Conservation (phyloP, 805 yeast genomes). For the Starmerella etchellsii region DNA sequence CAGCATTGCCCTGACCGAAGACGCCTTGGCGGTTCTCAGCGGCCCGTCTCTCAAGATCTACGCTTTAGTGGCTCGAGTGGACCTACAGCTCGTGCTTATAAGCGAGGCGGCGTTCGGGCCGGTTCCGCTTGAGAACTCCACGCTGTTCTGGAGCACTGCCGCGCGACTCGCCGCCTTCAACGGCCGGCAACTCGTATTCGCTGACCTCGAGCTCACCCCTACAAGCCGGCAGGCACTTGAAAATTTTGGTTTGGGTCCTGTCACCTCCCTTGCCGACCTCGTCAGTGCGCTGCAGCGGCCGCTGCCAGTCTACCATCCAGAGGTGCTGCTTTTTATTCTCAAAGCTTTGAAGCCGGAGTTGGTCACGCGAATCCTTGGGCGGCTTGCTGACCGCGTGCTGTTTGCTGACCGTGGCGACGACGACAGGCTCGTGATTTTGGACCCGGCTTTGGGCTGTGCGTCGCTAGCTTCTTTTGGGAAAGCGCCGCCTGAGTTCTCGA, state of each 20-base stretch:
- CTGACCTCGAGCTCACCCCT: neutral
- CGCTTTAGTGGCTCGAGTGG: neutral
- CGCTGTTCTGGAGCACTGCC: neutral
- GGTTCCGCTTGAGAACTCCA: neutral
- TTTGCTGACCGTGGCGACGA: slow-evolving; percentile 7
- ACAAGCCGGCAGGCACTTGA: too few species aligned
- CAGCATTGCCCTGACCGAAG: neutral
- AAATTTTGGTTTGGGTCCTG: too few species aligned
- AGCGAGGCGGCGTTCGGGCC: neutral
- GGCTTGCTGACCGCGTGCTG: slow-evolving; percentile 1
- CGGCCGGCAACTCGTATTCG: neutral
- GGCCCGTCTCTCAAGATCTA: too few species aligned
- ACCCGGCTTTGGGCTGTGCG: neutral
- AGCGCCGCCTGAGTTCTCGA: neutral
- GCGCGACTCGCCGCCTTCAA: neutral
- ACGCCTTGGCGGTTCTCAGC: too few species aligned
- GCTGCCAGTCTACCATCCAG: slow-evolving; percentile 83
- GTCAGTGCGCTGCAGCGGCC: slow-evolving; percentile 23
- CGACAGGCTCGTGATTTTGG: neutral
- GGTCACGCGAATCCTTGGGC: slow-evolving; percentile 42
- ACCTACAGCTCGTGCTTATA: neutral
- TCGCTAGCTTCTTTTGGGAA: neutral
- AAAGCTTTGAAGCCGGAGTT: slow-evolving; percentile 45
- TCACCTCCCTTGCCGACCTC: neutral
- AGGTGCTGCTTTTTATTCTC: slow-evolving; percentile 61